These are phyloP conservation scores for Jaminaea rosea DNA, from an alignment of 1,284 basidiomycete genomes.

Conservation along the genomic window DNA sequence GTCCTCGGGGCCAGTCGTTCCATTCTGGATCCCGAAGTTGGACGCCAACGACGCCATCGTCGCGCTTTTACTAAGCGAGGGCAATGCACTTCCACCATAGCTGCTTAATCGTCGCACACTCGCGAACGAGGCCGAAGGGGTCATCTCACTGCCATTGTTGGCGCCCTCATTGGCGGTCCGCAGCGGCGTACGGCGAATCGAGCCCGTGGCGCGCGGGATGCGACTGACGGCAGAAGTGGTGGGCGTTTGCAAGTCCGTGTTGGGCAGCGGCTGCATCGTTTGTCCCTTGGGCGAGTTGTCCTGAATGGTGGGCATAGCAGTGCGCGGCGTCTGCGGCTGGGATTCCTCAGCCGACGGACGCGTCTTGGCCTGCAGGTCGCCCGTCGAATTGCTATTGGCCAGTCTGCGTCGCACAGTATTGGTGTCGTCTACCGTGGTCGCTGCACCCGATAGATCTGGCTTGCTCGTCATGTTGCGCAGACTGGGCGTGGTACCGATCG, in stretches of 20 bases:
- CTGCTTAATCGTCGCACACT: not conserved
- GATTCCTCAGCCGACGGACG: too few species aligned
- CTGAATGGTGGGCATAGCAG: not conserved
- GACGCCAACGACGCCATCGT: conserved; percentile 32
- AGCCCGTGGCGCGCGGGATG: conserved; percentile 19
- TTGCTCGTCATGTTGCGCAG: too few species aligned
- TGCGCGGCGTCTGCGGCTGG: too few species aligned
- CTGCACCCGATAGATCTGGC: too few species aligned
- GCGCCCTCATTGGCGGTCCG: not conserved
- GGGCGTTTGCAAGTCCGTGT: not conserved
- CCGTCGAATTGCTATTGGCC: conserved; percentile 9
- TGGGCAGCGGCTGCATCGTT: not conserved
- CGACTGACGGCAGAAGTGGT: conserved; percentile 17
- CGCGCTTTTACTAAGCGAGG: conserved; percentile 1
- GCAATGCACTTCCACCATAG: not conserved
- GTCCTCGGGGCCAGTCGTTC: conserved; percentile 17
- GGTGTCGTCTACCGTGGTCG: too few species aligned
- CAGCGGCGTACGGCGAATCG: not conserved
- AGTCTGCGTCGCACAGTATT: conserved; percentile 1
- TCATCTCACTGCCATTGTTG: not conserved
- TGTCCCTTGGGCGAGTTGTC: not conserved
- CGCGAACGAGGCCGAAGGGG: too few species aligned
- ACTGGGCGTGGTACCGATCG: too few species aligned
- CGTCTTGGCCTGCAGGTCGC: too few species aligned
- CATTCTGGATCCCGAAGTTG: conserved; percentile 33